Evolutionary conservation across 352 stramenopile species (phyloP).

Genomic region (Phytophthora tubulina): DNA sequence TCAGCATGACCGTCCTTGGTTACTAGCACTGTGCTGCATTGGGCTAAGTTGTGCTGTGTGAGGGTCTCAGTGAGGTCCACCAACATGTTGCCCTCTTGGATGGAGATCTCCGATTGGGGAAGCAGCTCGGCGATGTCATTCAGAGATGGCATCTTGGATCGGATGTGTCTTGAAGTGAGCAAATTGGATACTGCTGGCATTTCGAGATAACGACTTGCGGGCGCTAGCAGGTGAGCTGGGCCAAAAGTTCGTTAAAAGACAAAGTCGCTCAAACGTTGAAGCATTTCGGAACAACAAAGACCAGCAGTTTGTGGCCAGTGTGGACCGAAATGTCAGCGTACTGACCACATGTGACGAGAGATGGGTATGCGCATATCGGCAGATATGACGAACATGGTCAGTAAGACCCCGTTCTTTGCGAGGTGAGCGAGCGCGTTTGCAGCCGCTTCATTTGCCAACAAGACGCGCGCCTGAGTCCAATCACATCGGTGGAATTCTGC

Average conservation of each 20-base stretch:
- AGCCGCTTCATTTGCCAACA: slow-evolving; percentile 16
- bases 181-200: slow-evolving; percentile 32
- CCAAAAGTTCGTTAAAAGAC: slow-evolving; percentile 26
- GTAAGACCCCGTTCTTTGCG: neutral
- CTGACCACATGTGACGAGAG: slow-evolving; percentile 16
- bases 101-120: slow-evolving; percentile 20
- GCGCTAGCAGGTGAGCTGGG: neutral
- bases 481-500: neutral
- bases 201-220: neutral
- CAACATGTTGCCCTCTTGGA: slow-evolving; percentile 31
- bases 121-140: slow-evolving; percentile 20
- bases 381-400: neutral
- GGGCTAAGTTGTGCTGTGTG: slow-evolving; percentile 40
- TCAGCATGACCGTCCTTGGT: slow-evolving; percentile 36
- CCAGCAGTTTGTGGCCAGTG: slow-evolving; percentile 9
- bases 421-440: slow-evolving; percentile 1
- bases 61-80: slow-evolving; percentile 35
- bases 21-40: slow-evolving; percentile 31
- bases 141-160: slow-evolving; percentile 23
- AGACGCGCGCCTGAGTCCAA: slow-evolving; percentile 3
- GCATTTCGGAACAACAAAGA: slow-evolving; percentile 2
- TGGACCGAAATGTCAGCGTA: slow-evolving; percentile 5
- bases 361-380: neutral
- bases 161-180: slow-evolving; percentile 12
- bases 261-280: neutral